Evolutionary conservation across 257 asterid species (phyloP).

Genomic region (Solanum appendiculatum): DNA sequence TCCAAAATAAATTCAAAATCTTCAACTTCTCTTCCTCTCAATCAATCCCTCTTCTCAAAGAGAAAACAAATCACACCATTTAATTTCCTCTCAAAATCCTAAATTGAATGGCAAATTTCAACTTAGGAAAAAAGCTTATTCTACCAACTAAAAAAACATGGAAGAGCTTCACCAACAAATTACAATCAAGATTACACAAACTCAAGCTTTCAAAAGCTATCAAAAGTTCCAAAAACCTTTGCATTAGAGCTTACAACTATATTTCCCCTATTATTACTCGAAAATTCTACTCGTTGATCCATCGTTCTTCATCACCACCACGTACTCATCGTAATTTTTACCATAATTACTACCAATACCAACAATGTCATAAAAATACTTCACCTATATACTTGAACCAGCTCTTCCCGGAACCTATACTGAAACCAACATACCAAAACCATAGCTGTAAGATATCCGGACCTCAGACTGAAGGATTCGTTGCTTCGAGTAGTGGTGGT

Average conservation of each 20-base stretch:
- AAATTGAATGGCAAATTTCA: constrained; percentile 29
- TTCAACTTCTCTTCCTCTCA: constrained; percentile 1
- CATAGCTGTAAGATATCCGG: no score
- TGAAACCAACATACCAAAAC: background rate
- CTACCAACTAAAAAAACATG: constrained; percentile 25
- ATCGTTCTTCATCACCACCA: background rate
- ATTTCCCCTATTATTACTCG: constrained; percentile 2
- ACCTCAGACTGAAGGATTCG: background rate
- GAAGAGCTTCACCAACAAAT: constrained; percentile 19
- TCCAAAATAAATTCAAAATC: constrained; percentile 9
- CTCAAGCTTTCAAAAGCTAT: constrained; percentile 14
- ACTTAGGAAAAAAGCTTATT: constrained; percentile 16
- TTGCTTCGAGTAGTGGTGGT: constrained; percentile 6
- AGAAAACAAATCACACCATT: background rate
- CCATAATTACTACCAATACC: background rate
- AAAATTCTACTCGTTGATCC: constrained; percentile 3
- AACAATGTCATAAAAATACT: background rate
- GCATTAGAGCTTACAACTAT: background rate
- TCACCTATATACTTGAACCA: constrained; percentile 24
- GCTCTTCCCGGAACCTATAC: constrained; percentile 13
- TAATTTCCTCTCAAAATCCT: background rate
- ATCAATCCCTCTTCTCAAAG: background rate
- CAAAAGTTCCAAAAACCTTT: constrained; percentile 11
- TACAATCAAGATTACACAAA: constrained; percentile 13
- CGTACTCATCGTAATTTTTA: background rate